Conservation (phyloP, 441 rosid genomes). For the Dalechampia spathulata region DNA sequence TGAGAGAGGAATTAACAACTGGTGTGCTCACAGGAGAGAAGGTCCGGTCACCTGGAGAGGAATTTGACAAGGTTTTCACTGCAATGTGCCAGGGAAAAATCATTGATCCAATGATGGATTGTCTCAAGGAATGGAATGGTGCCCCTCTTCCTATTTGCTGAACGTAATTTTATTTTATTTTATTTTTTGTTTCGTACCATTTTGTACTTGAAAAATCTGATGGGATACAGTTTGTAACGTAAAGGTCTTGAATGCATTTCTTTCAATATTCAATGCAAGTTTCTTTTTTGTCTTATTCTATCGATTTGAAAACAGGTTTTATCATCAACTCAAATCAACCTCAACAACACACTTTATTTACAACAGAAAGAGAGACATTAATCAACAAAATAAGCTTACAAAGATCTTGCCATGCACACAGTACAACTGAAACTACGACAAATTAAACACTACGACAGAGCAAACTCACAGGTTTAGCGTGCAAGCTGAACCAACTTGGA, state of each 20-base stretch:
- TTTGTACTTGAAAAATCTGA: background rate
- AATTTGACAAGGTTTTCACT: slow-evolving; percentile 48
- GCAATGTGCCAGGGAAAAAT: slow-evolving; percentile 56
- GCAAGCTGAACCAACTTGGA: too few relatives aligned
- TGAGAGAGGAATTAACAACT: slow-evolving; percentile 54
- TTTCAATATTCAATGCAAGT: background rate
- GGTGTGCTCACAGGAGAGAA: slow-evolving; percentile 55
- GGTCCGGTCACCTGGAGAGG: slow-evolving; percentile 58
- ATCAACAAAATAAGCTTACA: too few relatives aligned
- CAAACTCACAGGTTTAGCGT: too few relatives aligned
- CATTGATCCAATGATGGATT: slow-evolving; percentile 67
- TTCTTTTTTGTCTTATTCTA: background rate
- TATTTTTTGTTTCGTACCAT: background rate
- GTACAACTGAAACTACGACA: too few relatives aligned
- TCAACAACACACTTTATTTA: too few relatives aligned
- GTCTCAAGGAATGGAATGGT: slow-evolving; percentile 64
- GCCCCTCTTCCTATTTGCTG: slow-evolving; percentile 53
- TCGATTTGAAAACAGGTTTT: too few relatives aligned
- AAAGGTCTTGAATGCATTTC: slow-evolving; percentile 3
- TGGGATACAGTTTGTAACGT: slow-evolving; percentile 8
- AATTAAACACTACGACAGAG: too few relatives aligned
- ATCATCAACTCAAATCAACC: too few relatives aligned
- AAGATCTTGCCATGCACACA: too few relatives aligned
- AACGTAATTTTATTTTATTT: background rate
- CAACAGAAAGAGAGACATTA: too few relatives aligned